Evolutionary conservation across 2,329 filamentous ascomycete species (phyloP), one percentile per base, ranked within the genome.

Genomic region (Colletotrichum filicis): DNA sequence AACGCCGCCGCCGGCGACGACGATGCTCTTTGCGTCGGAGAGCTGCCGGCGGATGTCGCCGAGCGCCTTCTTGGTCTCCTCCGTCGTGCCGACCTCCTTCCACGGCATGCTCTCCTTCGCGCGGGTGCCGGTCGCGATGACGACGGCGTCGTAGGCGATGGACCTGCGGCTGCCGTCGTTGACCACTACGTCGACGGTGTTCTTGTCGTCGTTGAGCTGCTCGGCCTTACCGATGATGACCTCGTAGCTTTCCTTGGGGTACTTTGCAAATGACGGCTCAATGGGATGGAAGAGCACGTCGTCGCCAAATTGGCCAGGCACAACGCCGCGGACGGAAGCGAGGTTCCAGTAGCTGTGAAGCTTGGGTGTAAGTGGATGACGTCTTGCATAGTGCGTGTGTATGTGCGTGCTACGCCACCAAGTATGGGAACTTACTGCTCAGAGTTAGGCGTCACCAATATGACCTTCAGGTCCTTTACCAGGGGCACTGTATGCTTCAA

Each of bases 341-440:
- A 90, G 74, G 76, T 89, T 90, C 88, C 87, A 89, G 80, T 84
- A 90, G 75, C 89, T 88, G 75, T 88, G 85, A 24, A 28, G 57
- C 42, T n/a, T 49, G 42, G 16, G 35, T 53, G 73, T 74, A 5
- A 72, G 66, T 66, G 24, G 14, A 35, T 60, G n/a, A 37, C 14
- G 4, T 26, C 19, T 28, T 28, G 3, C 19, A 6, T 30, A 42
- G 5, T 16, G 37, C 16, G 37, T 42, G 37, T 19, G 37, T 42
- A 12, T 14, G 35, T 37, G 35, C 14, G 5, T 30, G 8, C 4
- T 14, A 12, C 3, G 26, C 24, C 22, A 12, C 14, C 14, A 11
- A 8, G 19, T n/a, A n/a, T 32, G 37, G 22, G 9, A 6, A 56
- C 74, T 58, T 35, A 75, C 74, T 74, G 73, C 28, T 75, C 74